Conservation (phyloP, 2,329 filamentous ascomycete species). For the Emmonsiellopsis sp. region DNA sequence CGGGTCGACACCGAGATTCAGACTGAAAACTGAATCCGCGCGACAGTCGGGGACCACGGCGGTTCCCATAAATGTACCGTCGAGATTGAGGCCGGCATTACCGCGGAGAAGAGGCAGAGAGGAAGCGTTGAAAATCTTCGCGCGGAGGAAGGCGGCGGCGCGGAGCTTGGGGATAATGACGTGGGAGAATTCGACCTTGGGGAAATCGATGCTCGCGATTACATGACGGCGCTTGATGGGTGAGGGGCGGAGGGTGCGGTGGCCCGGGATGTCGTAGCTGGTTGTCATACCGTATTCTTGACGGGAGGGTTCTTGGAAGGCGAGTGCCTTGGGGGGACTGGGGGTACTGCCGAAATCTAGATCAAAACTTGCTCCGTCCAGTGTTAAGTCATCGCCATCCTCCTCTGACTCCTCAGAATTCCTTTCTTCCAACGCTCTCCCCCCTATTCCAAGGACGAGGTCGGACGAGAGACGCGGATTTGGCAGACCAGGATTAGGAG, state of each 20-base stretch:
- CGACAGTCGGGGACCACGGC: constrained; percentile 17
- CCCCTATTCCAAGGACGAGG: too few relatives aligned
- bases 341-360: constrained; percentile 7
- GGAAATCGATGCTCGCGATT: constrained; percentile 27
- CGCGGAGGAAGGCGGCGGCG: constrained; percentile 30
- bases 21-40: constrained; percentile 19
- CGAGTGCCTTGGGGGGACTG: constrained; percentile 13
- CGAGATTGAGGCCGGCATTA: constrained; percentile 18
- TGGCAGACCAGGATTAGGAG: neutral
- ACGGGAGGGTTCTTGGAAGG: constrained; percentile 27
- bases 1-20: constrained; percentile 26
- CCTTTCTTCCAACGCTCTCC: neutral
- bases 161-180: constrained; percentile 32
- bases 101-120: constrained; percentile 21
- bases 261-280: constrained; percentile 30
- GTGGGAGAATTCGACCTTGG: constrained; percentile 26
- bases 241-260: constrained; percentile 27
- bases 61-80: constrained; percentile 22
- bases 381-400: constrained; percentile 9
- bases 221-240: constrained; percentile 26
- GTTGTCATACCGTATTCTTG: constrained; percentile 34
- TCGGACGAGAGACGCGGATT: neutral
- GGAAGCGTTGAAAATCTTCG: constrained; percentile 30
- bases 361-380: neutral
- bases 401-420: constrained; percentile 4